A percentile compares a stretch with the other conserved stretches of the same genome.
These are phyloP conservation scores for Beverwykella pulmonaria DNA, from an alignment of 495 filamentous ascomycete species.

Conservation along the genomic window DNA sequence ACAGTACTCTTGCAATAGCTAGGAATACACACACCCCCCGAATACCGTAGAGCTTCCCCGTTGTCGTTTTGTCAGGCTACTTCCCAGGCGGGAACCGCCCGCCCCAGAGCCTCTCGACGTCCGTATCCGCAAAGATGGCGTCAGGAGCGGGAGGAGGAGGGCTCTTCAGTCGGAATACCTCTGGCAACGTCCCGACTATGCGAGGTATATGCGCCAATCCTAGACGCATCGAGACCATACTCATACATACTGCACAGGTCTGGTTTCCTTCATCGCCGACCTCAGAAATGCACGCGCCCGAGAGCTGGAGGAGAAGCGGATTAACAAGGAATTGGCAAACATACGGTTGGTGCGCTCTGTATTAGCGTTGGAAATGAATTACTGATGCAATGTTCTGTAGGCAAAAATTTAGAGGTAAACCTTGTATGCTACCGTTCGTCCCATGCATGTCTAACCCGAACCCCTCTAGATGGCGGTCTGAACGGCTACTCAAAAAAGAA, in stretches of 20 bases:
- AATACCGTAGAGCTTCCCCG: background rate
- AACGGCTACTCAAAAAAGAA: constrained; percentile 99
- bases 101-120: constrained; percentile 28
- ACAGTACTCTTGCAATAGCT: background rate
- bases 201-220: constrained; percentile 31
- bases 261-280: constrained; percentile 99
- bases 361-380: constrained; percentile 18
- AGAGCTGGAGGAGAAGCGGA: constrained; percentile 96
- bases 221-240: background rate
- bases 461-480: constrained; percentile 68
- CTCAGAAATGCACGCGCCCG: constrained; percentile 90
- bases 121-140: constrained; percentile 39
- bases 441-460: constrained; percentile 37
- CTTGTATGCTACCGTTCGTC: background rate
- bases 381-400: constrained; percentile 43
- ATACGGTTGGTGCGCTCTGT: constrained; percentile 66
- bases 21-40: background rate
- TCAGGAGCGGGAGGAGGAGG: constrained; percentile 42
- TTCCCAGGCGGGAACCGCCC: constrained; percentile 37
- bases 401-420: constrained; percentile 75
- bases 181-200: constrained; percentile 42
- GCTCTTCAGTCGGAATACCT: constrained; percentile 45
- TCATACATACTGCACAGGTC: constrained; percentile 50
- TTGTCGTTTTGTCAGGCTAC: constrained; percentile 36
- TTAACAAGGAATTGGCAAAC: constrained; percentile 99